These are phyloP conservation scores for Acanthamoeba castellanii DNA, from an alignment of 208 protist species.

Conservation along the genomic window DNA sequence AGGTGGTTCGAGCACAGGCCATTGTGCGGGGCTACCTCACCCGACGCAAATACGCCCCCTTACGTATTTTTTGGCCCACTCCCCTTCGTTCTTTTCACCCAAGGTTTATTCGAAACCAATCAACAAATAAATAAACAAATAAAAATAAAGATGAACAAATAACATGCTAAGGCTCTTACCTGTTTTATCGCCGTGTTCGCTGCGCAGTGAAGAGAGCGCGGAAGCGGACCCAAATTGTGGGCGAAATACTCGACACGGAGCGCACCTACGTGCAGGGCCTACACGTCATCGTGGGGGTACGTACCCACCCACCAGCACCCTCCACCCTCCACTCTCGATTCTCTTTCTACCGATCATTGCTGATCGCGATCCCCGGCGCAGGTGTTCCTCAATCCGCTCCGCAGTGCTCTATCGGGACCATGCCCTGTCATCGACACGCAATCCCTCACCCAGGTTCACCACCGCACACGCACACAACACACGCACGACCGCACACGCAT, in stretches of 20 bases:
- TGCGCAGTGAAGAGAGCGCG: constrained; percentile 8
- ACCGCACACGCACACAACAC: background rate
- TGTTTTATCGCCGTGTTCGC: too few relatives aligned
- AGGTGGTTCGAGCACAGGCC: constrained; percentile 58
- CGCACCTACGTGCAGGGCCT: constrained; percentile 62
- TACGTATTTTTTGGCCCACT: background rate
- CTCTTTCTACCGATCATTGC: background rate
- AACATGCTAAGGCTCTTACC: background rate
- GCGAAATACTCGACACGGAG: constrained; percentile 63
- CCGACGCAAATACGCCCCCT: background rate
- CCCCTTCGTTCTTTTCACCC: background rate
- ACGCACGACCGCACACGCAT: background rate
- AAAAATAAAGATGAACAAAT: background rate
- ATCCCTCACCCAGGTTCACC: constrained; percentile 5
- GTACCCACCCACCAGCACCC: background rate
- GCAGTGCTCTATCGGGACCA: background rate
- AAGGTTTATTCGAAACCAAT: background rate
- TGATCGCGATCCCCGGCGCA: background rate
- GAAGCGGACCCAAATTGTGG: constrained; percentile 63
- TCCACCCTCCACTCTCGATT: background rate
- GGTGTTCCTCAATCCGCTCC: constrained; percentile 44
- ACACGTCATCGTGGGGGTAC: constrained; percentile 26
- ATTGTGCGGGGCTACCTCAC: constrained; percentile 20
- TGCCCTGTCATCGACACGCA: constrained; percentile 42
- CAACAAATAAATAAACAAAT: background rate